phyloP scores from a whole-genome alignment of 257 asterid genomes.

The Rubia yunnanensis region DNA sequence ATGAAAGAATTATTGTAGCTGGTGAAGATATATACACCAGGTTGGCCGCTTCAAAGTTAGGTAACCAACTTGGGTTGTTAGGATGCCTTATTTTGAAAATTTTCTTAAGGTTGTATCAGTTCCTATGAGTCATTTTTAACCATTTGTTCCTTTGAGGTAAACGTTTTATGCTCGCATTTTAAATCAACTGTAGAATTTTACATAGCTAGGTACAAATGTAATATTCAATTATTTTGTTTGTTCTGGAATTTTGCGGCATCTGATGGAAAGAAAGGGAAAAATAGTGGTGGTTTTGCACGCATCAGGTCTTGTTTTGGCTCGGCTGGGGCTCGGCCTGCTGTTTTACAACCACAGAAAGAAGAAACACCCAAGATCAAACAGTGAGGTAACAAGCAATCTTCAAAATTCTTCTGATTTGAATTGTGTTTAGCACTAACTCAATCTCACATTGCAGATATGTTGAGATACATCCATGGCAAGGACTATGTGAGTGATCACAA shows the following conservation, averaged over 20 bases:
- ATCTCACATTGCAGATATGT: conserved; percentile 8
- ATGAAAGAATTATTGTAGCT: conserved; percentile 3
- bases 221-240: not conserved
- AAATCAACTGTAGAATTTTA: too few species aligned
- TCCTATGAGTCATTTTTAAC: too few species aligned
- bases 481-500: not conserved
- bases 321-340: conserved; percentile 7
- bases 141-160: too few species aligned
- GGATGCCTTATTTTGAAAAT: not conserved
- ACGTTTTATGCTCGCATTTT: too few species aligned
- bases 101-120: not conserved
- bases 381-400: not conserved
- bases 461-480: not conserved
- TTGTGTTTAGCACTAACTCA: not conserved
- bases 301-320: not conserved
- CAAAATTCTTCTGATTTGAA: not conserved
- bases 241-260: not conserved
- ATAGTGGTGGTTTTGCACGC: not conserved
- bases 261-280: not conserved
- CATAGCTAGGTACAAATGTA: not conserved
- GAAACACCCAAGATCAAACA: conserved; percentile 7
- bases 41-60: conserved; percentile 18
- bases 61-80: not conserved
- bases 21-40: conserved; percentile 23
- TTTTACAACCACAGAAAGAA: not conserved